phyloP scores from a whole-genome alignment of 176 grass and related monocot genomes.

The Melocanna baccifera region DNA sequence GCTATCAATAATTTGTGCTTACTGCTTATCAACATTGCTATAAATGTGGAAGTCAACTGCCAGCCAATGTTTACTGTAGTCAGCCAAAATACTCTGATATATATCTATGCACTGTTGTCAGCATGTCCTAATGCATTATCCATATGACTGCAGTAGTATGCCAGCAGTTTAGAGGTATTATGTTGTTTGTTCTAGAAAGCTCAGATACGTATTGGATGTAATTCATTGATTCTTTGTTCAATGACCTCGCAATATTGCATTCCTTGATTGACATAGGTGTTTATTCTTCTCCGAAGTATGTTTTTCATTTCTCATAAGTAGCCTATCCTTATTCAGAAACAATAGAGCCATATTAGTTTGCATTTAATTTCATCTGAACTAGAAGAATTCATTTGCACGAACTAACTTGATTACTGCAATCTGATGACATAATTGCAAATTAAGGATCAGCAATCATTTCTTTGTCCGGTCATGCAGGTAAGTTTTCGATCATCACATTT shows the following conservation, averaged over 20 bases:
- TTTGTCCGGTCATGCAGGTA: slow-evolving; percentile 39
- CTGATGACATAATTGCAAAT: not conserved
- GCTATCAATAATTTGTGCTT: not conserved
- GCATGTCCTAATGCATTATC: not conserved
- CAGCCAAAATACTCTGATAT: not conserved
- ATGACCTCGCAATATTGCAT: not conserved
- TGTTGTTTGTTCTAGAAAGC: slow-evolving; percentile 5
- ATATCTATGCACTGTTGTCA: not conserved
- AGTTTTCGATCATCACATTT: slow-evolving; percentile 86
- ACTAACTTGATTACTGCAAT: not conserved
- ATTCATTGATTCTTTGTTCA: not conserved
- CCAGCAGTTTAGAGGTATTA: not conserved
- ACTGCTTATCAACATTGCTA: not conserved
- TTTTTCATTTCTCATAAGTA: not conserved
- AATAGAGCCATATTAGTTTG: not conserved
- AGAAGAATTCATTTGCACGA: slow-evolving; percentile 10
- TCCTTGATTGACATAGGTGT: not conserved
- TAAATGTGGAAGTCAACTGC: not conserved
- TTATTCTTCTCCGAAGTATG: slow-evolving; percentile 3
- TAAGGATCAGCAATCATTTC: slow-evolving; percentile 12
- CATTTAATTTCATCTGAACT: not conserved
- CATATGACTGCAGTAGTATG: not conserved
- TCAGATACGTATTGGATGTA: slow-evolving; percentile 9
- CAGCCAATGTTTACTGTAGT: not conserved
- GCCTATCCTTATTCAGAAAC: not conserved